Conservation (phyloP, 164 flowering plant genomes). For the Vitis labrusca region DNA sequence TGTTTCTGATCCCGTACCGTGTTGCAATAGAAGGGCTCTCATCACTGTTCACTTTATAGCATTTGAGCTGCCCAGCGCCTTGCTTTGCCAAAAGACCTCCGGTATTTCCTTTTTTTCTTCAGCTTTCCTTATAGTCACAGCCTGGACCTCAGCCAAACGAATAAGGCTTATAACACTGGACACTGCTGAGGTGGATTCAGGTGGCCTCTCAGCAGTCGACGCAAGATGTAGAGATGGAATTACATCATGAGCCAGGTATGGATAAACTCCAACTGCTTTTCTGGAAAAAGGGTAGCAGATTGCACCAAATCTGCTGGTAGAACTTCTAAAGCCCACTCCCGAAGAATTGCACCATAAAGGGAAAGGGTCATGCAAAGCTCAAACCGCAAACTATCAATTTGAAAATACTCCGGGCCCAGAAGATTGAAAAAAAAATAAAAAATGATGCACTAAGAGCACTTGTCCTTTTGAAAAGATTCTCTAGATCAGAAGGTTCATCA, state of each 20-base stretch:
- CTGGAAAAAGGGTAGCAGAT: constrained; percentile 50
- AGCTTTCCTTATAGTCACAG: too few relatives aligned
- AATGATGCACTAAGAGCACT: constrained; percentile 49
- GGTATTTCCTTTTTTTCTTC: too few relatives aligned
- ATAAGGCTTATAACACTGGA: constrained; percentile 51
- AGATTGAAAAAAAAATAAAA: constrained; percentile 17
- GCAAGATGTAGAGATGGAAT: constrained; percentile 35
- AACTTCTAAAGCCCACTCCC: constrained; percentile 55
- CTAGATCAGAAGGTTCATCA: too few relatives aligned
- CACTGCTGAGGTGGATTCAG: constrained; percentile 40
- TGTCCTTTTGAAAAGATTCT: constrained; percentile 22
- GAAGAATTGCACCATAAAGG: constrained; percentile 59
- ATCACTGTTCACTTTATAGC: neutral
- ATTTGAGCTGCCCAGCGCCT: neutral
- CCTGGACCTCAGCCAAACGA: constrained; percentile 84
- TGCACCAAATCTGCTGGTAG: constrained; percentile 50
- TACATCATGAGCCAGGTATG: constrained; percentile 46
- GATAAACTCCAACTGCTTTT: constrained; percentile 72
- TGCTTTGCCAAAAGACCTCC: too few relatives aligned
- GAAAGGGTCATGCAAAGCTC: constrained; percentile 64
- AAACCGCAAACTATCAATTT: constrained; percentile 44
- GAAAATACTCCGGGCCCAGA: constrained; percentile 43
- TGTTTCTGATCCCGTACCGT: neutral
- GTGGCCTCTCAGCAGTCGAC: constrained; percentile 43
- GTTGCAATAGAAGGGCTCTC: neutral